A percentile compares a stretch with the other conserved stretches of the same genome.
Evolutionary conservation across 2,329 filamentous ascomycete genomes (phyloP).

Genomic region (Coniella vitis): DNA sequence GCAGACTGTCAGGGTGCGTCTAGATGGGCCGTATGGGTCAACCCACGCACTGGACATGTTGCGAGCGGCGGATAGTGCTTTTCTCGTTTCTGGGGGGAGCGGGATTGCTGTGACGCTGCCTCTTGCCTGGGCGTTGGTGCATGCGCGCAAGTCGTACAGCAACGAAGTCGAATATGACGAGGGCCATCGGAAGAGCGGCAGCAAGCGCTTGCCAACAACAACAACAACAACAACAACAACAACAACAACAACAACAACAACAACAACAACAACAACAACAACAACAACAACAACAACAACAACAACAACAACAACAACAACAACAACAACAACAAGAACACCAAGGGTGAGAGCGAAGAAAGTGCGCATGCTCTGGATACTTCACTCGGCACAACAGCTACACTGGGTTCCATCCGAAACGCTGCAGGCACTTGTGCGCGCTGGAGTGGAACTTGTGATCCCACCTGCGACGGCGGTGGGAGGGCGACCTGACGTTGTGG

Average conservation of each 20-base stretch:
- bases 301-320: too few relatives aligned
- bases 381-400: constrained; percentile 44
- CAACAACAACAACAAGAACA: too few relatives aligned
- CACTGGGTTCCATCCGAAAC: constrained; percentile 46
- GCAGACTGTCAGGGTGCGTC: constrained; percentile 38
- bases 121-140: constrained; percentile 45
- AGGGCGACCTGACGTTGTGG: constrained; percentile 45
- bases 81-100: constrained; percentile 57
- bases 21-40: constrained; percentile 62
- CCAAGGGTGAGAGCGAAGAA: constrained; percentile 22
- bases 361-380: constrained; percentile 53
- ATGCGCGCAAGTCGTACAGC: constrained; percentile 15
- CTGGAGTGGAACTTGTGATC: constrained; percentile 45
- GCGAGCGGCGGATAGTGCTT: constrained; percentile 36
- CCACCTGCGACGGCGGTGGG: constrained; percentile 47
- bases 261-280: too few relatives aligned
- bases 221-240: too few relatives aligned
- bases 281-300: too few relatives aligned
- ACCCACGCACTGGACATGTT: constrained; percentile 48
- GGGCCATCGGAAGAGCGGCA: background rate
- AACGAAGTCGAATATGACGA: background rate
- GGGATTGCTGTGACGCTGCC: constrained; percentile 60
- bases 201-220: too few relatives aligned
- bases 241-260: too few relatives aligned
- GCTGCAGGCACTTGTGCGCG: constrained; percentile 39